Evolutionary conservation across 2,329 filamentous ascomycete species (phyloP), one percentile per base, ranked within the genome.

Genomic region (Aspergillus ruber): DNA sequence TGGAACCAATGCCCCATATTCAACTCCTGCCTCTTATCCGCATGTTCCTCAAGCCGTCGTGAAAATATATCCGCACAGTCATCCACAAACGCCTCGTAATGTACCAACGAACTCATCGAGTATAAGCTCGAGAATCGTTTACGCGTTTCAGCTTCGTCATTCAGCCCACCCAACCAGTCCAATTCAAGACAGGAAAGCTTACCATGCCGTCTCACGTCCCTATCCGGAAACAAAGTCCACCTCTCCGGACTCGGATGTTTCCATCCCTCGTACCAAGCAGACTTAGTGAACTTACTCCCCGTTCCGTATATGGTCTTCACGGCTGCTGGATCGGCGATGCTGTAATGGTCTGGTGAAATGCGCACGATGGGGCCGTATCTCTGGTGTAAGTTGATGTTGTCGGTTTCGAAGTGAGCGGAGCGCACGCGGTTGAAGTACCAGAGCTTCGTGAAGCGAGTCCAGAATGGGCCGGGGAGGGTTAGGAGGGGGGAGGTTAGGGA

Each of bases 21-120:
- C 3, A 78, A 52, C 0, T 50, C 45, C 3, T 61, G 13, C 0
- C 56, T 56, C 0, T 49, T 45, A 0, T 50, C 44, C 1, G 72
- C 66, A 9, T 72, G 64, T 46, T 74, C 70, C 1, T 38, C 45
- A 27, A 78, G 60, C 2, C 67, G 59, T 21, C 61, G 51, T 1
- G 57, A 47, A 18, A 79, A 68, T 0, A 78, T 50, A 10, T 70
- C 64, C 2, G 68, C 65, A 49, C 74, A 77, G 5, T 73, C 63
- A 51, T 80, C 69, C 6, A 77, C 74, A 46, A 73, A 76, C 0
- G 62, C 56, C 55, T 80, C 76, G 46, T 77, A 79, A 36, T 66
- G 62, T 1, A 77, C 61, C 3, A 79, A 54, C 4, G 71, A 70
- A 23, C 66, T 73, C 71, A 79, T 74, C 7, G 70, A 71, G 50